Conservation (phyloP, 371 early-diverging fungal species). For the Coemansia sp. region DNA sequence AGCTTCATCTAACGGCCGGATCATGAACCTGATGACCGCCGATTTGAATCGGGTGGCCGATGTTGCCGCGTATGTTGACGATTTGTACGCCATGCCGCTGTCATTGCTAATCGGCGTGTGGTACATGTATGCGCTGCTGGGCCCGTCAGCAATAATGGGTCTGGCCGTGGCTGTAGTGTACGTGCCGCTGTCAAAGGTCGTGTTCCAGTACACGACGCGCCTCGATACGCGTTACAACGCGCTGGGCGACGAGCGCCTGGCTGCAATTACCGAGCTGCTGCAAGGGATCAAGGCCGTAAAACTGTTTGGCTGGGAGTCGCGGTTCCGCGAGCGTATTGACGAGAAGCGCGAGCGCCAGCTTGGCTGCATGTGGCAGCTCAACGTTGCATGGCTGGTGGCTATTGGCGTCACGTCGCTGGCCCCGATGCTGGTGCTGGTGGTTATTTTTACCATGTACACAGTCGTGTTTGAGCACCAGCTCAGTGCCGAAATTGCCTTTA, state of each 20-base stretch:
- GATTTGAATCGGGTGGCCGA: slow-evolving; percentile 70
- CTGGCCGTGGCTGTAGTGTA: slow-evolving; percentile 61
- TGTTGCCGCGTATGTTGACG: slow-evolving; percentile 57
- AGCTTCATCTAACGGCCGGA: slow-evolving; percentile 60
- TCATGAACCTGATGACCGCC: slow-evolving; percentile 84
- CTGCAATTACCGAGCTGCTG: slow-evolving; percentile 61
- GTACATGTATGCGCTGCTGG: slow-evolving; percentile 63
- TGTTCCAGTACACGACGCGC: slow-evolving; percentile 55
- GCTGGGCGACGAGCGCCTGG: slow-evolving; percentile 58
- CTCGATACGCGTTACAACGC: slow-evolving; percentile 62
- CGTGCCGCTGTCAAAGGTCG: slow-evolving; percentile 60
- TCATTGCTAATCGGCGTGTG: slow-evolving; percentile 61
- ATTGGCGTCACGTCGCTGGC: slow-evolving; percentile 38
- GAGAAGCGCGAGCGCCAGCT: slow-evolving; percentile 49
- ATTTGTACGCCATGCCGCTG: slow-evolving; percentile 55
- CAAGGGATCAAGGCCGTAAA: slow-evolving; percentile 73
- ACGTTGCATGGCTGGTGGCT: slow-evolving; percentile 55
- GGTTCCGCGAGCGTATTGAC: slow-evolving; percentile 52
- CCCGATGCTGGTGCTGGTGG: slow-evolving; percentile 60
- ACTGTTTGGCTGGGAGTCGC: slow-evolving; percentile 79
- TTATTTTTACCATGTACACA: slow-evolving; percentile 67
- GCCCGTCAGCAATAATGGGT: slow-evolving; percentile 64
- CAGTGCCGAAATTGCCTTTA: slow-evolving; percentile 67
- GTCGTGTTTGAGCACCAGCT: slow-evolving; percentile 59
- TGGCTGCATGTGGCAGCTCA: slow-evolving; percentile 53